Evolutionary conservation across 164 flowering plant species (phyloP), one percentile per base, ranked within the genome.

Genomic region (Echeveria elegans): DNA sequence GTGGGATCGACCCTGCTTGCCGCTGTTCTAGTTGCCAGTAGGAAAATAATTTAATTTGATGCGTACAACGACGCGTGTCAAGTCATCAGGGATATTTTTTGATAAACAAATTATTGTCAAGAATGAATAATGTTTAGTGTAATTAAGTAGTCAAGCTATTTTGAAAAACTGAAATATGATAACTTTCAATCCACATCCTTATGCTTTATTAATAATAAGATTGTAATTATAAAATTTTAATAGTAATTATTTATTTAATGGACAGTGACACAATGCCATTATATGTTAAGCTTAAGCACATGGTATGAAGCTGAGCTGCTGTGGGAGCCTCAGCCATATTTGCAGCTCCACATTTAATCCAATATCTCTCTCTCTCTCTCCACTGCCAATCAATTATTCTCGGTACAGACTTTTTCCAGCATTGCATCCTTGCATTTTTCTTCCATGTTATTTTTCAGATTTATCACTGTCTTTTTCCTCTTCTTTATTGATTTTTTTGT

Each of bases 351-450:
- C 61, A 56, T 56, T 56, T 56, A 56, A 26, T 56, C 28, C 1
- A 4, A 12, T 56, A 18, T n/a, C n/a, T n/a, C n/a, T 28, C 61
- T 29, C 32, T 56, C 61, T n/a, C n/a, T n/a, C n/a, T n/a, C n/a
- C n/a, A n/a, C 32, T 56, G 61, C 32, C 34, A 28, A 45, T 72
- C 75, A 67, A 70, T 75, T 67, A 67, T 69, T 60, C 53, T 62
- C 18, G 19, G 10, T 30, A 28, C 40, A 43, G 29, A 63, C 61
- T 62, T 47, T 63, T 41, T 14, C 32, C 52, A 26, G n/a, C 40
- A n/a, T 16, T 45, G 72, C 37, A 29, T 73, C 37, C 45, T 34
- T 67, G 69, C 59, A 73, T 56, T 70, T 70, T 69, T 75, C 77
- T 60, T 65, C 45, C n/a, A 32, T 28, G 45, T 31, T 65, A n/a